Evolutionary conservation across 805 yeast species (phyloP).

Genomic region (Starmerella vaccinii): DNA sequence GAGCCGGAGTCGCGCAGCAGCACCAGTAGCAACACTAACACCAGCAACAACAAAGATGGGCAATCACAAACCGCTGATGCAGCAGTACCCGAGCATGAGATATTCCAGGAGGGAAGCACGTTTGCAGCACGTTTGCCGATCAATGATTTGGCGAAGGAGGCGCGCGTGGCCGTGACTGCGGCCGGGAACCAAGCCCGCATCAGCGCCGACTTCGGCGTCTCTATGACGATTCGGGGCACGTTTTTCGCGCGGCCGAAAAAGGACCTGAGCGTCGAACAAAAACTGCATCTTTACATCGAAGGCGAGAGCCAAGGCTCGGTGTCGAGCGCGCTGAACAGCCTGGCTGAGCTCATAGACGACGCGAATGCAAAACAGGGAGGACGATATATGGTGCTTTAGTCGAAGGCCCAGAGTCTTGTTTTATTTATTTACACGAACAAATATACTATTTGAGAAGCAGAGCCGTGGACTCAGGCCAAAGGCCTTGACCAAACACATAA

Average conservation of each 20-base stretch:
- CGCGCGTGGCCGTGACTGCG: conserved; percentile 27
- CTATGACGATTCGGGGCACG: conserved; percentile 74
- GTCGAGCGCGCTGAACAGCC: conserved; percentile 14
- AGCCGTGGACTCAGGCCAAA: too few species aligned
- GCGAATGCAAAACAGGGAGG: conserved; percentile 3
- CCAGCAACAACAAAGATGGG: too few species aligned
- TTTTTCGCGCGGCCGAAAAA: conserved; percentile 50
- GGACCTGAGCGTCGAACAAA: conserved; percentile 30
- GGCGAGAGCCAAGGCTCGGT: conserved; percentile 55
- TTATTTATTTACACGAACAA: too few species aligned
- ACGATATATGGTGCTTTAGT: conserved; percentile 14
- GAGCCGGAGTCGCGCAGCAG: too few species aligned
- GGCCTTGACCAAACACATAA: too few species aligned
- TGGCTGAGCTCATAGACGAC: conserved; percentile 8
- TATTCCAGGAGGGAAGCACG: conserved; percentile 13
- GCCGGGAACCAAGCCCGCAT: conserved; percentile 13
- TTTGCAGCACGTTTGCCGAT: conserved; percentile 63
- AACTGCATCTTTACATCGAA: conserved; percentile 68
- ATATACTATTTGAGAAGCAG: background rate
- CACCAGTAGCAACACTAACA: too few species aligned
- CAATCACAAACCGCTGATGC: too few species aligned
- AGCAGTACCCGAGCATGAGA: background rate
- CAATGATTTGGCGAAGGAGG: conserved; percentile 65
- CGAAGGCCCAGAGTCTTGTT: too few species aligned
- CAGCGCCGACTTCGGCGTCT: conserved; percentile 35